Evolutionary conservation across 2,329 filamentous ascomycete species (phyloP), one percentile per base, ranked within the genome.

Genomic region (Fusarium ambrosium): DNA sequence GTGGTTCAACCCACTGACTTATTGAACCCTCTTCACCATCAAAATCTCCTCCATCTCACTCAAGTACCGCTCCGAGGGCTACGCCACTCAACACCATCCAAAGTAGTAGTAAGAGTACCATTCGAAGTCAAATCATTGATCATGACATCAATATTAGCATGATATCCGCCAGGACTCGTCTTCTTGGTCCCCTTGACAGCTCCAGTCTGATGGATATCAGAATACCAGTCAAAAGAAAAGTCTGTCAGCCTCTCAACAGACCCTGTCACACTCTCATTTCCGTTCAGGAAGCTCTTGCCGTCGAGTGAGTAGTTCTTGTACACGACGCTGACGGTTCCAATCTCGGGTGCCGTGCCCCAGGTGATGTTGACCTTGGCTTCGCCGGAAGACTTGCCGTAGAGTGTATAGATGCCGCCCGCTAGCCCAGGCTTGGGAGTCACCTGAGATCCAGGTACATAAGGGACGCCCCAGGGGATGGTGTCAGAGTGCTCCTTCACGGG

Each of bases 161-260:
- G 62, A 43, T 67, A 73, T 3, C 71, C 66, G 13, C 22, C 36
- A 4, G 32, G 41, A 5, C 69, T 62, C n/a, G 85, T 86, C 61
- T 78, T 81, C 75, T 86, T 87, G 1, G 78, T 83, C 1, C 75
- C 80, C 6, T 73, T 71, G 0, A 71, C 73, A 3, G 67, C 69
- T 0, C 84, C 84, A 1, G 73, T 82, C 24, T 82, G 79, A 2
- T 75, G 73, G 1, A 86, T 68, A 64, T 86, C 78, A 1, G 84
- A 86, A 22, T 75, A 82, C 84, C 84, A 86, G 43, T 83, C 79
- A 0, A 85, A 45, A 14, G 70, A 41, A 24, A n/a, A 16, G 39
- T 48, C n/a, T 7, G 55, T 59, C 1, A 39, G 32, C 11, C 4
- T 37, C 6, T 59, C 20, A 4, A 39, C 36, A n/a, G 7, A 24